phyloP scores from a whole-genome alignment of 148 eudicot species.

The Euryodendron excelsum region DNA sequence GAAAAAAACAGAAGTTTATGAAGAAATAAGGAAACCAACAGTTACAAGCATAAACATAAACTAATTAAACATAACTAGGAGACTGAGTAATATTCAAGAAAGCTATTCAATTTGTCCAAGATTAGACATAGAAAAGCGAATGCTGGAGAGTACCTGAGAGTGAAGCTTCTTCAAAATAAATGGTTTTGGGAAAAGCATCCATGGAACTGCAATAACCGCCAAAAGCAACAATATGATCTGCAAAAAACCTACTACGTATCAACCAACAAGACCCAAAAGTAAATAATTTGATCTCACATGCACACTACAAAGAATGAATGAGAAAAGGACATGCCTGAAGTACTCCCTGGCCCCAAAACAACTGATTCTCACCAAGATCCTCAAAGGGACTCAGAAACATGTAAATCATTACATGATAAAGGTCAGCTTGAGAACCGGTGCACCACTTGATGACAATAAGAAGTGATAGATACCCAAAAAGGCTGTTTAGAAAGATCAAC shows the following conservation, averaged over 20 bases:
- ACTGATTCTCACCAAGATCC: conserved; percentile 87
- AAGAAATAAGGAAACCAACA: not conserved
- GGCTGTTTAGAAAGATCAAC: conserved; percentile 96
- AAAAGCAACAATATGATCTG: conserved; percentile 79
- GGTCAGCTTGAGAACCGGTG: conserved; percentile 96
- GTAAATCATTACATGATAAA: conserved; percentile 98
- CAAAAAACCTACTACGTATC: conserved; percentile 12
- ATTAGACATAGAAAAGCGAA: not conserved
- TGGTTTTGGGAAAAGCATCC: conserved; percentile 99
- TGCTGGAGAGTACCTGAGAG: conserved; percentile 59
- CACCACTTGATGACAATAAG: conserved; percentile 92
- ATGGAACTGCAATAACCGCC: conserved; percentile 96
- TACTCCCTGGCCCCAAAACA: conserved; percentile 93
- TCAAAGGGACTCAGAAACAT: conserved; percentile 98
- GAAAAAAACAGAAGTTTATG: not conserved
- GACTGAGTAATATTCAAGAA: not conserved
- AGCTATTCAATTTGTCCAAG: not conserved
- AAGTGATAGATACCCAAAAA: conserved; percentile 96
- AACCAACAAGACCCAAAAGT: conserved; percentile 3
- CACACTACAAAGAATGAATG: not conserved
- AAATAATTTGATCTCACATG: not conserved
- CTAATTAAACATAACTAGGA: not conserved
- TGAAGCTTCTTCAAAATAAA: conserved; percentile 87
- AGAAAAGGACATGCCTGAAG: conserved; percentile 61
- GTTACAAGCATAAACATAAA: not conserved